These are phyloP conservation scores for Sorghum bicolor DNA, from an alignment of 176 grass and related monocot genomes.

Conservation along the genomic window DNA sequence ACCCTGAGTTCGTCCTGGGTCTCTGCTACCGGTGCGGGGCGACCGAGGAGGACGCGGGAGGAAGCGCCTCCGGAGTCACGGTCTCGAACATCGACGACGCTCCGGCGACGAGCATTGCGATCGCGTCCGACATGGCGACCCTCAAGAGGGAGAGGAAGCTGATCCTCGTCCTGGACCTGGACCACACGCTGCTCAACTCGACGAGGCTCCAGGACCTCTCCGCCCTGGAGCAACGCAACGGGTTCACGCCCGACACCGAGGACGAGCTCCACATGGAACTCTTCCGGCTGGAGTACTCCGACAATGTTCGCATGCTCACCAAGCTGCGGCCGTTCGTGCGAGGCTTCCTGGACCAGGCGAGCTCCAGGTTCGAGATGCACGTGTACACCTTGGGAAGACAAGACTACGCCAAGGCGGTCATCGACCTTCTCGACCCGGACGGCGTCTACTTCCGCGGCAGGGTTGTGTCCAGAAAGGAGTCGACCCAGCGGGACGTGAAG, in stretches of 20 bases:
- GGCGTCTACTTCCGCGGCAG: constrained; percentile 51
- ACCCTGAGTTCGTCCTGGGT: background rate
- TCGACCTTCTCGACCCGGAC: constrained; percentile 54
- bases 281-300: constrained; percentile 26
- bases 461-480: constrained; percentile 54
- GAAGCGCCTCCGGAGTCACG: background rate
- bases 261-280: constrained; percentile 45
- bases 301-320: constrained; percentile 37
- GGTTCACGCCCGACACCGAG: background rate
- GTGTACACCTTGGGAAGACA: constrained; percentile 54
- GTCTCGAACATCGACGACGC: background rate
- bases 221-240: constrained; percentile 24
- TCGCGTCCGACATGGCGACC: background rate
- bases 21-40: background rate
- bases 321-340: constrained; percentile 54
- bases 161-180: constrained; percentile 65
- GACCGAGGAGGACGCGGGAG: background rate
- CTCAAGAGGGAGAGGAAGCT: constrained; percentile 50
- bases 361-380: constrained; percentile 59
- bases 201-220: constrained; percentile 30
- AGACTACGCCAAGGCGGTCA: constrained; percentile 43
- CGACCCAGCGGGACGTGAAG: constrained; percentile 36
- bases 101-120: background rate
- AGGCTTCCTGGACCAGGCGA: constrained; percentile 32
- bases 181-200: constrained; percentile 66